A percentile compares a stretch with the other conserved stretches of the same genome.
phyloP scores from a whole-genome alignment of 1,284 basidiomycete species.

The Fomitopsis betulina region DNA sequence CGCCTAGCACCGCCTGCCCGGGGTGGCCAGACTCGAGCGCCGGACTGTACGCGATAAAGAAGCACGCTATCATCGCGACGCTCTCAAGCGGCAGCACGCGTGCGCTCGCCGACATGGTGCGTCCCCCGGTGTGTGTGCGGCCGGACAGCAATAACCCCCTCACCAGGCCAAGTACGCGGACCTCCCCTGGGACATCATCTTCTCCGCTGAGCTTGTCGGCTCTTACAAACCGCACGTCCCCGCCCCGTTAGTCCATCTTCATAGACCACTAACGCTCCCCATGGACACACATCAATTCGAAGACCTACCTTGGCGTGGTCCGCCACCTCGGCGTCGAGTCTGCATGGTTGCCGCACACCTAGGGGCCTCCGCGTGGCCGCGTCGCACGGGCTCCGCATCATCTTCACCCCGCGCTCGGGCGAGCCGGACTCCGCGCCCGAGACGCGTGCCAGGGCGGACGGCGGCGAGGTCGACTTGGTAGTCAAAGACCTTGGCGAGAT shows the following conservation, averaged over 20 bases:
- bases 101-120: constrained; percentile 56
- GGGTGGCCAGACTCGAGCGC: constrained; percentile 51
- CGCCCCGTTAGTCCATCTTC: constrained; percentile 1
- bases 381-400: constrained; percentile 46
- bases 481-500: constrained; percentile 26
- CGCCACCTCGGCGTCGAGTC: constrained; percentile 42
- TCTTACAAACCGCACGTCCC: constrained; percentile 55
- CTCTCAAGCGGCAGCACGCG: constrained; percentile 63
- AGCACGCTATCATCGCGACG: constrained; percentile 43
- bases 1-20: constrained; percentile 53
- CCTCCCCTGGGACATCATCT: constrained; percentile 59
- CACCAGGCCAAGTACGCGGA: constrained; percentile 51
- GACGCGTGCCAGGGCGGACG: constrained; percentile 19
- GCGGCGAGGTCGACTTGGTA: constrained; percentile 27
- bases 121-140: neutral
- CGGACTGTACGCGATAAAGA: constrained; percentile 47
- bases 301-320: constrained; percentile 45
- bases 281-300: constrained; percentile 38
- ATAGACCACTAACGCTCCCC: neutral
- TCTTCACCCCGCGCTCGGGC: constrained; percentile 46
- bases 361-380: constrained; percentile 53
- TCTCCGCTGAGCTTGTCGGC: constrained; percentile 54
- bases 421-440: constrained; percentile 35
- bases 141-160: neutral
- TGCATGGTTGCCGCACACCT: constrained; percentile 64